Evolutionary conservation across 805 yeast genomes (phyloP).

Genomic region (Helenozyma rhizophorensis): DNA sequence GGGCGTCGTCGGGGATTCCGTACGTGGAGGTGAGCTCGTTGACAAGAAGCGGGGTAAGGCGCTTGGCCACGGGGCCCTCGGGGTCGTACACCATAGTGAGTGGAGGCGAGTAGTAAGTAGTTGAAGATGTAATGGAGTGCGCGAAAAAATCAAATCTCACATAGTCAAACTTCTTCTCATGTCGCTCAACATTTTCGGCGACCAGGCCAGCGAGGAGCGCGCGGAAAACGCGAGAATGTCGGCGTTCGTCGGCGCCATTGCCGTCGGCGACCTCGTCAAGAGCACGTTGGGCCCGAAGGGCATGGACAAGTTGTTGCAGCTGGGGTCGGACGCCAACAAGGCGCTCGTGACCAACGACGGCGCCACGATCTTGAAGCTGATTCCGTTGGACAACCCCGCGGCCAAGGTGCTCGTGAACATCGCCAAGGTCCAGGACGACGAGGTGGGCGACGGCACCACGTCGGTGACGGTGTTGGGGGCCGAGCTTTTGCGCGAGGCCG

Average conservation of each 20-base stretch:
- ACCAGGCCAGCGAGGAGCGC: slow-evolving; percentile 95
- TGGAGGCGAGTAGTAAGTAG: not conserved
- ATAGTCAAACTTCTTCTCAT: no score
- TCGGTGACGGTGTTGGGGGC: slow-evolving; percentile 90
- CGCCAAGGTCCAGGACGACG: slow-evolving; percentile 95
- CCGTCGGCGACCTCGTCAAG: slow-evolving; percentile 96
- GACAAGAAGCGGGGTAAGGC: slow-evolving; percentile 30
- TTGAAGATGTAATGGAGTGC: not conserved
- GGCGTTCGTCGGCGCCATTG: slow-evolving; percentile 97
- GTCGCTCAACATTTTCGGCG: slow-evolving; percentile 94
- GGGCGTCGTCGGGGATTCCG: slow-evolving; percentile 37
- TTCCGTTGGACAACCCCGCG: slow-evolving; percentile 96
- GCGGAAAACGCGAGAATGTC: slow-evolving; percentile 98
- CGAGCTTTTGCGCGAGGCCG: slow-evolving; percentile 91
- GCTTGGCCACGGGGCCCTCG: slow-evolving; percentile 35
- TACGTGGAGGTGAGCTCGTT: slow-evolving; percentile 33
- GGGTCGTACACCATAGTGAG: slow-evolving; percentile 30
- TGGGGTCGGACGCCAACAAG: slow-evolving; percentile 67
- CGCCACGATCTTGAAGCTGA: slow-evolving; percentile 90
- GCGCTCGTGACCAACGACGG: slow-evolving; percentile 95
- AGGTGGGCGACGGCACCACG: slow-evolving; percentile 98
- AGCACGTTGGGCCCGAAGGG: slow-evolving; percentile 97
- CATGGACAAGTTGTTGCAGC: slow-evolving; percentile 92
- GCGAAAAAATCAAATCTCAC: no score
- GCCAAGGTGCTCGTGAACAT: slow-evolving; percentile 94